Evolutionary conservation across 257 asterid genomes (phyloP).

Genomic region (Salvia hispanica): DNA sequence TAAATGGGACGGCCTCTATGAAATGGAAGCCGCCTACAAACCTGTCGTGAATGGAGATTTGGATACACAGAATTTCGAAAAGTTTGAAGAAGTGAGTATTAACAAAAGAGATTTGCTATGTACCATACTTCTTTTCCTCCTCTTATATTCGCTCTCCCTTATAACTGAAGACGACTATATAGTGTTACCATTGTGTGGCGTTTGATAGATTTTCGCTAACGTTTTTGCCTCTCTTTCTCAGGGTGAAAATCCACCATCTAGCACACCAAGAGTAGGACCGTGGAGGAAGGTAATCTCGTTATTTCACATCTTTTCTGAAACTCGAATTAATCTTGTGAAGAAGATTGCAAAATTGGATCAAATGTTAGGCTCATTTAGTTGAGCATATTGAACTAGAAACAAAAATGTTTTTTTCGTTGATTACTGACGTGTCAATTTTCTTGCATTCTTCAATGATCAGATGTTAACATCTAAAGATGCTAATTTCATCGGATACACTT

Average conservation of each 20-base stretch:
- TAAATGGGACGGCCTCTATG: conserved; percentile 87
- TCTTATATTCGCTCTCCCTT: neutral
- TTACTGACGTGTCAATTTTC: neutral
- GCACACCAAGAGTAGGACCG: conserved; percentile 83
- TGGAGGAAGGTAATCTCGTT: conserved; percentile 81
- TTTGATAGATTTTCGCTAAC: conserved; percentile 13
- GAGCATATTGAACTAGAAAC: neutral
- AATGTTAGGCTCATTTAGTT: neutral
- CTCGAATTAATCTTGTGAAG: neutral
- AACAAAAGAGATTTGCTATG: too few relatives aligned
- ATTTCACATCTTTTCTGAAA: too few relatives aligned
- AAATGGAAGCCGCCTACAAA: conserved; percentile 93
- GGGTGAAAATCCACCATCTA: conserved; percentile 71
- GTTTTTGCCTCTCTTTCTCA: conserved; percentile 32
- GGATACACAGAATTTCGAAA: conserved; percentile 95
- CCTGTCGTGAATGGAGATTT: conserved; percentile 85
- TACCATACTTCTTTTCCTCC: neutral
- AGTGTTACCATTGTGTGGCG: neutral
- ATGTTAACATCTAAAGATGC: conserved; percentile 95
- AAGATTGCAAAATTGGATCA: neutral
- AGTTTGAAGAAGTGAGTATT: conserved; percentile 73
- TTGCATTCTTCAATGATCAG: conserved; percentile 37
- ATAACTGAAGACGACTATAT: neutral
- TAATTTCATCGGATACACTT: conserved; percentile 91
- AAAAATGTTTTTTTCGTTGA: neutral